Percentiles rank a stretch among this genome's conserved stretches.
Evolutionary conservation across 129 eudicot genomes (phyloP).

Genomic region (Centella asiatica): DNA sequence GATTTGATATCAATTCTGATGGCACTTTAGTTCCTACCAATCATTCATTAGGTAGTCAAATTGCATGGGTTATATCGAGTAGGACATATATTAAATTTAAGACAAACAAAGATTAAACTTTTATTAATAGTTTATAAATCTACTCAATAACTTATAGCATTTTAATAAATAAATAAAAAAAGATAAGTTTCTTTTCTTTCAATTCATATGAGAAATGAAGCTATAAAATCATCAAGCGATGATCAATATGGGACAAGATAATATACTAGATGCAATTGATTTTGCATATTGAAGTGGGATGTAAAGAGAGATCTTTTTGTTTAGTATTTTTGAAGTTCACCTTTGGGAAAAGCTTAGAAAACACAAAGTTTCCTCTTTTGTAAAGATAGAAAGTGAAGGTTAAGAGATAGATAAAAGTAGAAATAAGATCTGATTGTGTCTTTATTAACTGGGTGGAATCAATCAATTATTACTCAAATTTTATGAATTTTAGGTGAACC

Average conservation of each 20-base stretch:
- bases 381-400: neutral
- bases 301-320: neutral
- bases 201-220: no score
- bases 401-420: neutral
- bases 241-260: no score
- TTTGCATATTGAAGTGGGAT: neutral
- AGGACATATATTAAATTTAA: no score
- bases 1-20: neutral
- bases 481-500: neutral
- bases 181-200: no score
- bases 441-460: neutral
- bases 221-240: no score
- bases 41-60: neutral
- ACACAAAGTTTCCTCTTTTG: neutral
- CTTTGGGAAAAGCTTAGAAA: neutral
- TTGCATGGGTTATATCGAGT: no score
- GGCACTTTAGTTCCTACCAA: neutral
- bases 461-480: no score
- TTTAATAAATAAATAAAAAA: no score
- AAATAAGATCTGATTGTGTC: neutral
- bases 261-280: no score
- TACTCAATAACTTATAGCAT: no score
- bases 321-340: neutral
- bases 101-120: no score
- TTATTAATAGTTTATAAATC: no score